A percentile compares a stretch with the other conserved stretches of the same genome.
Evolutionary conservation across 2,329 filamentous ascomycete genomes (phyloP).

Genomic region (Dactylella cylindrospora): DNA sequence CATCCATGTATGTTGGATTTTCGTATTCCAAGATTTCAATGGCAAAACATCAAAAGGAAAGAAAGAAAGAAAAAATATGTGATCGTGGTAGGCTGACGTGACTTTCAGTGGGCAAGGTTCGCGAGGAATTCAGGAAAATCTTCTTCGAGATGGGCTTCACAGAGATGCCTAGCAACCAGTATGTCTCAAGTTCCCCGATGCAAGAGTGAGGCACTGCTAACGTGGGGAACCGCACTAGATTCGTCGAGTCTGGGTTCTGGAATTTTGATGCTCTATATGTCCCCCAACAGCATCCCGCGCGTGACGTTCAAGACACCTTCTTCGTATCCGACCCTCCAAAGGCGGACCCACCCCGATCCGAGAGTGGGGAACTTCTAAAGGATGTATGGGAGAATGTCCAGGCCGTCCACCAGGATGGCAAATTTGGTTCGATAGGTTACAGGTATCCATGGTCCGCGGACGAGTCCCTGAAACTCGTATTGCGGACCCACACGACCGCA

Average conservation of each 20-base stretch:
- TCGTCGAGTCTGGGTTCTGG: constrained; percentile 97
- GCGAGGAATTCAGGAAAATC: constrained; percentile 92
- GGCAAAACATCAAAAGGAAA: too few relatives aligned
- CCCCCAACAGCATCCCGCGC: constrained; percentile 94
- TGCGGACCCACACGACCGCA: constrained; percentile 94
- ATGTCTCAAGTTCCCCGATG: constrained; percentile 40
- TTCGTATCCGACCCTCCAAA: constrained; percentile 87
- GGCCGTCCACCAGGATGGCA: constrained; percentile 84
- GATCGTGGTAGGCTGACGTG: not conserved
- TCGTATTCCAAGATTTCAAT: too few relatives aligned
- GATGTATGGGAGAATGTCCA: constrained; percentile 86
- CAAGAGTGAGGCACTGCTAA: not conserved
- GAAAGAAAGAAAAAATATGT: not conserved
- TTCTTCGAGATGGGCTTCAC: constrained; percentile 99
- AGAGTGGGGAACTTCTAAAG: constrained; percentile 68
- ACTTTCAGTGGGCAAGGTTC: constrained; percentile 79
- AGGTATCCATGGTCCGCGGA: constrained; percentile 89
- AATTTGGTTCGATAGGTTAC: constrained; percentile 94
- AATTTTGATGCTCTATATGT: constrained; percentile 98
- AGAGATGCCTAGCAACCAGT: constrained; percentile 91
- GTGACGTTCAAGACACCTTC: constrained; percentile 97
- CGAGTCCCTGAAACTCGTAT: constrained; percentile 81
- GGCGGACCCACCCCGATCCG: constrained; percentile 68
- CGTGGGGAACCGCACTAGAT: constrained; percentile 54
- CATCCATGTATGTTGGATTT: constrained; percentile 53